Evolutionary conservation across 1,284 basidiomycete species (phyloP), one percentile per base, ranked within the genome.

Genomic region (Cryptococcus amylolentus): DNA sequence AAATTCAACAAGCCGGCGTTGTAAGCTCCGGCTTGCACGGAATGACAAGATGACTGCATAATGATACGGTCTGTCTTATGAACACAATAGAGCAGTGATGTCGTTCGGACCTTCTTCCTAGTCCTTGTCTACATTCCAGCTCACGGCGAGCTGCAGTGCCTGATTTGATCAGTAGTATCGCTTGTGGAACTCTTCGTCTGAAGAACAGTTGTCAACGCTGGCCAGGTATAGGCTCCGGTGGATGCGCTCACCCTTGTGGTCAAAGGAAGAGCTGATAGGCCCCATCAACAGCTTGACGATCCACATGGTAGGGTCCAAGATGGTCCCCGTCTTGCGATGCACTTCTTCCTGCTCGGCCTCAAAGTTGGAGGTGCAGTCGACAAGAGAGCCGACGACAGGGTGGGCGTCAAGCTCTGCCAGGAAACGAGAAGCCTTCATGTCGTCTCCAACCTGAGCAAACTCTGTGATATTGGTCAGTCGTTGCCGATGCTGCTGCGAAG

Each of bases 401-500:
- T 81, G 71, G 58, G 69, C 68, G 58, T 81, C 79, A 41, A 79
- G 67, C 20, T 64, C 61, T 6, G 61, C 55, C 13, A 69, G 54
- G 66, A 69, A 69, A 46, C 66, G 60, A 31, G 63, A 62, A 40
- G 68, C 68, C 51, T 72, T 73, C 58, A 66, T 51, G 62, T 79
- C 79, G 65, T 77, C 78, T 18, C 78, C 78, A 59, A 80, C 76
- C 63, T 79, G 78, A n/a, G 78, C 77, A 18, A 80, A 68, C 64
- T 78, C 46, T 48, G 31, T 27, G 46, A 31, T 27, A 42, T 23
- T 14, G 18, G 26, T n/a, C n/a, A 37, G 20, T 10, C 31, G 6
- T 28, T 13, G 26, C 13, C 13, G 31, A 23, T 46, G 9, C 8
- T 18, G n/a, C 5, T 23, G 27, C n/a, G 27, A n/a, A 6, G 46